Percentiles rank a stretch among this genome's conserved stretches.
phyloP scores from a whole-genome alignment of 2,329 filamentous ascomycete species.

The Stagonosporopsis vannaccii region DNA sequence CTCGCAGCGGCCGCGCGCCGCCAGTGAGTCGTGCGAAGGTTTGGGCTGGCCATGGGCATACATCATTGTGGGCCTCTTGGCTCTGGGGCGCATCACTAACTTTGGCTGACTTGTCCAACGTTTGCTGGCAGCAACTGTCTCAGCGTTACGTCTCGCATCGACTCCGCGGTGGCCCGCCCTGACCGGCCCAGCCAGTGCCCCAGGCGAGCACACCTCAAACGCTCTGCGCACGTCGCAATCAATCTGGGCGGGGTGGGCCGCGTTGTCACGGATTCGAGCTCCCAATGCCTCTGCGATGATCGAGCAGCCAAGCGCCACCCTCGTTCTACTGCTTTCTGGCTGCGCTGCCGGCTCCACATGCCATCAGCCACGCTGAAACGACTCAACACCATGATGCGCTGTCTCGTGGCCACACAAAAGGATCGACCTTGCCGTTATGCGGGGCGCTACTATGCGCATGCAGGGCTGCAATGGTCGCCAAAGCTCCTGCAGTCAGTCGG shows the following conservation, averaged over 20 bases:
- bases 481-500: constrained; percentile 16
- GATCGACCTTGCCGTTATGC: constrained; percentile 20
- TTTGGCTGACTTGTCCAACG: constrained; percentile 26
- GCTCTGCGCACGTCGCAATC: constrained; percentile 16
- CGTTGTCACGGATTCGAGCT: constrained; percentile 6
- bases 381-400: constrained; percentile 42
- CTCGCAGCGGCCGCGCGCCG: constrained; percentile 1
- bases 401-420: constrained; percentile 13
- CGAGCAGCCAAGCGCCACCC: constrained; percentile 17
- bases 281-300: constrained; percentile 4
- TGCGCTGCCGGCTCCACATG: constrained; percentile 21
- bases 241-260: constrained; percentile 17
- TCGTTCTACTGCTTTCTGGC: constrained; percentile 19
- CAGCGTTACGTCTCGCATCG: constrained; percentile 26
- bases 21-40: constrained; percentile 18
- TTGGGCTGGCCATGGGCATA: constrained; percentile 21
- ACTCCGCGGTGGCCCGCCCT: constrained; percentile 9
- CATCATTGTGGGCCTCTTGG: constrained; percentile 30
- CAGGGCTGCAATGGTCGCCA: constrained; percentile 13
- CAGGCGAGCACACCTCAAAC: constrained; percentile 15
- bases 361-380: constrained; percentile 37
- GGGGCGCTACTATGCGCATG: constrained; percentile 15
- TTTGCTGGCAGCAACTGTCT: constrained; percentile 32
- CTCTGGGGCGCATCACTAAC: constrained; percentile 28
- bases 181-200: constrained; percentile 16